Evolutionary conservation across 768 basidiomycete species (phyloP), one percentile per base, ranked within the genome.

Genomic region (Dioszegia aurantiaca): DNA sequence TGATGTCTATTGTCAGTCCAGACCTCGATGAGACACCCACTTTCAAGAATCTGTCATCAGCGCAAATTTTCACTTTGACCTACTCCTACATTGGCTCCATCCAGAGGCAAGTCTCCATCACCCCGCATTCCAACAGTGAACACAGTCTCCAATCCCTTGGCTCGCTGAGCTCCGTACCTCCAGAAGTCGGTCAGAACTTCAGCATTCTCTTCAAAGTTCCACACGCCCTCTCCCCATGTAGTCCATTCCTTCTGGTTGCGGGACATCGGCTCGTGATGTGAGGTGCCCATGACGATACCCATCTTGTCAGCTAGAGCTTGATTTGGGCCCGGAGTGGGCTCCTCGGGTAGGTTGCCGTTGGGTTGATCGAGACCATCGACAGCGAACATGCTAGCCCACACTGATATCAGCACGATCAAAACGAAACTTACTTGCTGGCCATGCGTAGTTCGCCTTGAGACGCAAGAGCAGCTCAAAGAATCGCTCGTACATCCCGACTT

Each of bases 211-310:
- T 21, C 37, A 39, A 37, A 48, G 46, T 46, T 33, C 60, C 60
- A 58, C n/a, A 10, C 37, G 23, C 86, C 86, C 9, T 70, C 68
- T 2, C 82, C 83, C 57, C 83, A 82, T 10, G 83, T 70, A 55
- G 71, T 79, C 79, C 84, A 88, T 68, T 87, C 71, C 12, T 86
- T 86, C 1, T 83, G 84, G 27, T 84, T 84, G 23, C 86, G 82
- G 79, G 84, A 83, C 84, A 87, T 86, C 6, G 87, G 87, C 67
- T 88, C 86, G 71, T 87, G 83, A 67, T 87, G 85, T 12, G 65
- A 85, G 2, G 86, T 86, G 44, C 86, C 85, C 85, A 87, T 87
- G 41, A 84, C 85, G 43, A 87, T 80, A 26, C 84, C 86, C 72
- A 83, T 86, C 53, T 78, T 78, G 62, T 87, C 82, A 2, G 86